Conservation (phyloP, 768 basidiomycete genomes). For the Mrakia gelida region DNA sequence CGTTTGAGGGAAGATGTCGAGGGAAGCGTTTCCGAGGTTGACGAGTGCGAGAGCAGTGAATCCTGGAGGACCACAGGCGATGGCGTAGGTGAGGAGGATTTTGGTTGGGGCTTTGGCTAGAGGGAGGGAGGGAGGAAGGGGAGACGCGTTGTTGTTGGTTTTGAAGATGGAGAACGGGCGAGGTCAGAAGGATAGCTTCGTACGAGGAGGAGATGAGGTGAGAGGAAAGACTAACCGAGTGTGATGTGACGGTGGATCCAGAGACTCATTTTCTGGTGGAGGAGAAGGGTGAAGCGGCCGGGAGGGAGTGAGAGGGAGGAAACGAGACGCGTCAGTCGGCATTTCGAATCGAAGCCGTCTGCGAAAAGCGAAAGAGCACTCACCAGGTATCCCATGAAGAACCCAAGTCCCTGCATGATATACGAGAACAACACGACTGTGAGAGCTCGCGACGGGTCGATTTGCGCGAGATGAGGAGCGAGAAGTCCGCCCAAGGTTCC, state of each 20-base stretch:
- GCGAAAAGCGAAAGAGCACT: too few species aligned
- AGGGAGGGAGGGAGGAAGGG: background rate
- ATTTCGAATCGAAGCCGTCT: too few species aligned
- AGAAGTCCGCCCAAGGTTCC: constrained; percentile 27
- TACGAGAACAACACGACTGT: constrained; percentile 24
- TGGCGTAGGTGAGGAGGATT: constrained; percentile 25
- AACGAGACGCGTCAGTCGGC: background rate
- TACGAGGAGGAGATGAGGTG: background rate
- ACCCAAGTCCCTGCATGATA: constrained; percentile 25
- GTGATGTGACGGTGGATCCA: constrained; percentile 32
- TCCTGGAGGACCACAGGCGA: constrained; percentile 31
- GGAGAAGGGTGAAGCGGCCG: background rate
- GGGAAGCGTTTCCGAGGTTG: constrained; percentile 22
- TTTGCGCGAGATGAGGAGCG: constrained; percentile 25
- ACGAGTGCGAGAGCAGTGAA: constrained; percentile 29
- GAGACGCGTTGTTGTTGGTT: too few species aligned
- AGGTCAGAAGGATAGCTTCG: background rate
- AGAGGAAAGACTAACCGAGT: background rate
- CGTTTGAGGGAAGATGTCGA: constrained; percentile 7
- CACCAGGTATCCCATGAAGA: constrained; percentile 29
- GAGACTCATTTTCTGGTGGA: constrained; percentile 15
- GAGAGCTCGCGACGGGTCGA: constrained; percentile 11
- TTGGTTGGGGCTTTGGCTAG: constrained; percentile 19
- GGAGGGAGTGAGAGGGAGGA: background rate
- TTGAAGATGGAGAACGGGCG: background rate